Evolutionary conservation across 768 basidiomycete genomes (phyloP), one percentile per base, ranked within the genome.

Genomic region (Mycena albidolilacea): DNA sequence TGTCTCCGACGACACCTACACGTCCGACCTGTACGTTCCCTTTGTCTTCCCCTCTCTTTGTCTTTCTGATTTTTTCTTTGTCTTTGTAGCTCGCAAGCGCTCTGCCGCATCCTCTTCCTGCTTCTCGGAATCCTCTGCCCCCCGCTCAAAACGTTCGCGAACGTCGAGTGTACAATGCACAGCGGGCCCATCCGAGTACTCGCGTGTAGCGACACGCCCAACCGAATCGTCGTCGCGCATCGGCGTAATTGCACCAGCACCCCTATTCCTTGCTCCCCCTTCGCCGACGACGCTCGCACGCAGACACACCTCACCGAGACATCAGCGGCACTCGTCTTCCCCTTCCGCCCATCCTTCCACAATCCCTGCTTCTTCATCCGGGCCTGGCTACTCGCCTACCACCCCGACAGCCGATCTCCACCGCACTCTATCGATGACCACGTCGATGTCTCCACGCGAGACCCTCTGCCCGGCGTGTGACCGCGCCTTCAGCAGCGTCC

Each of bases 401-500:
- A 62, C 68, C 10, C 63, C 38, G 19, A 55, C 60, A 10, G n/a
- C 72, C 23, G 38, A 30, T 37, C 54, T 52, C 43, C 60, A 64
- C 55, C 60, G 54, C 66, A 38, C 71, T 17, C 58, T 37, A 0
- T 73, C 72, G 46, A 21, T 64, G 61, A 35, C 43, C 57, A 30
- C 50, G 23, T 62, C 71, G 35, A 30, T 50, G 39, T 39, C 54
- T 46, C 37, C 30, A n/a, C 50, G 30, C 14, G 67, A 69, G 5
- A 67, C 71, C 1, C 52, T 66, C 60, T 75, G 74, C 64, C 59
- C 74, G 37, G 74, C 74, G 5, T 75, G 74, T 48, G 74, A 75
- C 54, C 71, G 67, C 10, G 64, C 52, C 57, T 75, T 75, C 54
- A 57, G 14, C 44, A 72, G 68, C 46, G 38, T 35, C 14, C 63